A percentile compares a stretch with the other conserved stretches of the same genome.
Conservation (phyloP, 2,329 filamentous ascomycete species). For the Epichloe gansuensis region DNA sequence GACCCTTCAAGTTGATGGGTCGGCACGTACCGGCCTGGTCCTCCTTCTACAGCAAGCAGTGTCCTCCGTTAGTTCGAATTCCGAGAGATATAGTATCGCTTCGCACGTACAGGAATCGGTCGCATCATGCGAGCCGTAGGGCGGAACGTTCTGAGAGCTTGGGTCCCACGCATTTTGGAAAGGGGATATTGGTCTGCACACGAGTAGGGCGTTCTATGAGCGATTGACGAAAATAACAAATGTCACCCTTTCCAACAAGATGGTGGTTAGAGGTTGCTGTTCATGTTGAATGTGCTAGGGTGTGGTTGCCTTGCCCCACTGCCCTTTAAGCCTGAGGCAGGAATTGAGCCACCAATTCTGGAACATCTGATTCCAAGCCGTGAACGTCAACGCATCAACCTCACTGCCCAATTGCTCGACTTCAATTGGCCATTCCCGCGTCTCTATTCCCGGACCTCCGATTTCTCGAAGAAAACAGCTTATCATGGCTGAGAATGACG, state of each 20-base stretch:
- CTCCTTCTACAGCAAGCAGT: conserved; percentile 40
- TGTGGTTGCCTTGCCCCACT: conserved; percentile 25
- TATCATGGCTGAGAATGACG: conserved; percentile 84
- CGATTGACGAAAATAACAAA: conserved; percentile 19
- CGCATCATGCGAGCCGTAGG: conserved; percentile 54
- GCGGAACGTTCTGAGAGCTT: conserved; percentile 54
- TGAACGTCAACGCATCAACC: conserved; percentile 21
- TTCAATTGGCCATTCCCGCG: conserved; percentile 14
- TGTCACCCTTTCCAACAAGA: conserved; percentile 15
- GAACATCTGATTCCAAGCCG: conserved; percentile 30
- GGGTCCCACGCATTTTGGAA: conserved; percentile 52
- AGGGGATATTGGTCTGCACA: conserved; percentile 2
- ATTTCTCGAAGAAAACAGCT: conserved; percentile 20
- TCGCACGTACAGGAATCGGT: conserved; percentile 54
- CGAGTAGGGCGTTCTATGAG: conserved; percentile 15
- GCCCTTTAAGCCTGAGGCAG: conserved; percentile 28
- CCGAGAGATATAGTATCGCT: conserved; percentile 1
- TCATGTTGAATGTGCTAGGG: conserved; percentile 19
- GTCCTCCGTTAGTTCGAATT: conserved; percentile 14
- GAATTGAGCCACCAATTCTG: conserved; percentile 20
- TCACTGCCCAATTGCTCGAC: conserved; percentile 3
- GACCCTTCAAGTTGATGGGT: not conserved
- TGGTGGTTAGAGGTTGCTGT: conserved; percentile 20
- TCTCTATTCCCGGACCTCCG: conserved; percentile 10
- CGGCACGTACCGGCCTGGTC: conserved; percentile 52